Base-by-base conservation (phyloP, 441 rosid species). In the Kokia cookei region DNA sequence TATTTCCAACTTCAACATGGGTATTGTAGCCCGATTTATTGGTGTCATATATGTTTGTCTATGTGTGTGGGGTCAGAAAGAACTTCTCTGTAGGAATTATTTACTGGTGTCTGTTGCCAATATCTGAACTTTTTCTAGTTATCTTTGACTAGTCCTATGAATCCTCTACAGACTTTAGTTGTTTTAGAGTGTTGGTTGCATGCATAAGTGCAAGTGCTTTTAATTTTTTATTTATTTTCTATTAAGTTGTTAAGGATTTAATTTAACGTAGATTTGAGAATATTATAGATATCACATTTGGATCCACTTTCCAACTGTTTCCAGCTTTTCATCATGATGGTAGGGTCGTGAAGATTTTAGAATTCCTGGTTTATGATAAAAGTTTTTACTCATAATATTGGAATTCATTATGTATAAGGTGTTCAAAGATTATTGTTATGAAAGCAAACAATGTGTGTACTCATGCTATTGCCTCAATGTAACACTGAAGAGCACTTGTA, bases 1-100 rank as follows among this genome's bases (percentile, higher is more conserved):
- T 73, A 80, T 15, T 59, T 50, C 62, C 54, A 37, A 75, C 26
- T 11, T 62, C 50, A 2, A 19, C 63, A 55, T 55, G 64, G 71
- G 17, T 72, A 13, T 61, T 15, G 42, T 68, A 68, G 59, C 59
- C 15, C 37, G 50, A 29, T 67, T 14, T 19, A 19, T 0, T 50
- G 70, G 14, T 15, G 3, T 26, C 12, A 9, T 47, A 7, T 14
- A 7, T 66, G 71, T 48, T 10, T 19, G 5, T 65, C 8, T 42
- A 14, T 53, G 17, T 61, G 22, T 61, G 17, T 4, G 19, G 35
- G 40, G 8, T 65, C 55, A 13, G 55, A 8, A 45, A 65, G 55
- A 24, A 17, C 71, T 67, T 27, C 71, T 9, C 24, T 42, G 4
- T 68, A 17, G n/a, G 60, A 9, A 51, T 51, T 24, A 29, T 51